Percentiles rank a stretch among this genome's conserved stretches.
Evolutionary conservation across 192 early-diverging fungal species (phyloP).

Genomic region (Linnemannia hyalina): DNA sequence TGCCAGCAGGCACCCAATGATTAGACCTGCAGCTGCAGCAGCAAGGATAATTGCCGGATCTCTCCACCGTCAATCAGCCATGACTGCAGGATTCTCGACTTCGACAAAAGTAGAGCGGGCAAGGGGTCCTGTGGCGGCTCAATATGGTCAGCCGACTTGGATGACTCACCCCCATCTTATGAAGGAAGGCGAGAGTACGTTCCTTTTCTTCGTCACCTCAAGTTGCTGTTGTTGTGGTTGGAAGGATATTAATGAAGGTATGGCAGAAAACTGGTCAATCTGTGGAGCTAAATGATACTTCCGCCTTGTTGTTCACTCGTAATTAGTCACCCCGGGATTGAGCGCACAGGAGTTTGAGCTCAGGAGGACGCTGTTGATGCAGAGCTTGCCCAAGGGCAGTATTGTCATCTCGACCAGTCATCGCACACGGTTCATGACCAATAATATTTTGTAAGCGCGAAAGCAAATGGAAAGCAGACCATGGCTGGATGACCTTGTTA

Average conservation of each 20-base stretch:
- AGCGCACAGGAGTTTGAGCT: slow-evolving; percentile 79
- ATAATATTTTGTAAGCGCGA: slow-evolving; percentile 84
- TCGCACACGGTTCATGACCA: slow-evolving; percentile 85
- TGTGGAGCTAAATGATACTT: neutral
- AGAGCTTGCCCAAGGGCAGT: slow-evolving; percentile 72
- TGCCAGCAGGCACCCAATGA: neutral
- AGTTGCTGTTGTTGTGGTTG: no score
- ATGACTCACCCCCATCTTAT: slow-evolving; percentile 89
- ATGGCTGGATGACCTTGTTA: neutral
- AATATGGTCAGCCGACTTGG: slow-evolving; percentile 84
- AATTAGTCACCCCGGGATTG: slow-evolving; percentile 84
- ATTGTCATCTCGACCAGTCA: slow-evolving; percentile 80
- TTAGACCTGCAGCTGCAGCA: slow-evolving; percentile 14
- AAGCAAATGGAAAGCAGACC: neutral
- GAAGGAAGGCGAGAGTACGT: slow-evolving; percentile 73
- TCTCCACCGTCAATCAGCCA: neutral
- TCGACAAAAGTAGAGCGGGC: neutral
- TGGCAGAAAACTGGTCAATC: neutral
- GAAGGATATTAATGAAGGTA: neutral
- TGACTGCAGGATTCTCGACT: slow-evolving; percentile 24
- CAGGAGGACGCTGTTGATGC: slow-evolving; percentile 76
- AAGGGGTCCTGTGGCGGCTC: slow-evolving; percentile 5
- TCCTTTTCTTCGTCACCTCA: neutral
- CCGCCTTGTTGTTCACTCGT: neutral
- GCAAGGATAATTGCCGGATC: slow-evolving; percentile 7